Conservation (phyloP, 1,139 yeast species). For the Saccharomyces hybrid region DNA sequence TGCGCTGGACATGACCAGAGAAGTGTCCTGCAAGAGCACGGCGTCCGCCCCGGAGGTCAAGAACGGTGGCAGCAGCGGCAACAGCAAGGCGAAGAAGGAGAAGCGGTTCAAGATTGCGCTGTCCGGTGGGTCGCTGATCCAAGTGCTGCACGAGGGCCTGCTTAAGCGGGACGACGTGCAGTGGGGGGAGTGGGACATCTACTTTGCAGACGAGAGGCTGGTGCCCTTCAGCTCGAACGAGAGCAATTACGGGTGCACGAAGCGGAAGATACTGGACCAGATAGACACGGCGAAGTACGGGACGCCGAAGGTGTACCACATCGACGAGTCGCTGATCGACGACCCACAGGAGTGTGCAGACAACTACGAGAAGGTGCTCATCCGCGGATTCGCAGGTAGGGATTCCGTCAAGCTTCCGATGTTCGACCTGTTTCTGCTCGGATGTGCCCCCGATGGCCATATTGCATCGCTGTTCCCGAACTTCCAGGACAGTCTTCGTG, state of each 20-base stretch:
- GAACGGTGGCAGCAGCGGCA: conserved; percentile 7
- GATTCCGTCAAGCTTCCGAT: conserved; percentile 90
- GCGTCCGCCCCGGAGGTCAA: not conserved
- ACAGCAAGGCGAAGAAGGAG: conserved; percentile 23
- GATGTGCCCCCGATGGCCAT: conserved; percentile 99
- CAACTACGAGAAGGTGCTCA: conserved; percentile 73
- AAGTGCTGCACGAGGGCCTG: conserved; percentile 77
- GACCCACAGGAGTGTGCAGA: conserved; percentile 95
- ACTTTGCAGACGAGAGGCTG: conserved; percentile 90
- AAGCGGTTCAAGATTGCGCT: conserved; percentile 79
- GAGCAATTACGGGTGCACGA: conserved; percentile 82
- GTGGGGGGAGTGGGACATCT: conserved; percentile 94
- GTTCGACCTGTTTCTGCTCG: conserved; percentile 81
- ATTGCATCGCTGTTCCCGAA: conserved; percentile 94
- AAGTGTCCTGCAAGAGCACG: not conserved
- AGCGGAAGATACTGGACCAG: conserved; percentile 66
- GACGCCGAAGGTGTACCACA: conserved; percentile 69
- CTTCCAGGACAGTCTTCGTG: conserved; percentile 73
- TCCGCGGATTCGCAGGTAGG: conserved; percentile 84
- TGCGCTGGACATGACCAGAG: not conserved
- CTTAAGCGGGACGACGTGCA: conserved; percentile 62
- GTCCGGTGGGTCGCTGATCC: conserved; percentile 84
- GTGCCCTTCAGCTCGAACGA: conserved; percentile 79
- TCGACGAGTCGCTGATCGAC: conserved; percentile 62
- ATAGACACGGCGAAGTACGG: conserved; percentile 40